phyloP scores from a whole-genome alignment of 306 rosid species.

The Cucurbita moschata region DNA sequence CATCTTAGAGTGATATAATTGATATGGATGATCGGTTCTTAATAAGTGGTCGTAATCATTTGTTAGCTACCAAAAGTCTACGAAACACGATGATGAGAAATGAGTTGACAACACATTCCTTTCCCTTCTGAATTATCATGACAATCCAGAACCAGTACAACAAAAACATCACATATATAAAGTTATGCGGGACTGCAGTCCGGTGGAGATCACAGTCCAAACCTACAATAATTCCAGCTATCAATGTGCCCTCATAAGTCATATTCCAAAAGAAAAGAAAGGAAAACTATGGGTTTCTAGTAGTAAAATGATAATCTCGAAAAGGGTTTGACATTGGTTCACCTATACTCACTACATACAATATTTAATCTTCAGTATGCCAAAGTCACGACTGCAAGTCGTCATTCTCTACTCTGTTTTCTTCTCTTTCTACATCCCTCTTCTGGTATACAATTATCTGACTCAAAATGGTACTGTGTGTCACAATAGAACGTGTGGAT shows the following conservation, averaged over 20 bases:
- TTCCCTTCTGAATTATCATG: neutral
- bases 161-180: neutral
- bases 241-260: neutral
- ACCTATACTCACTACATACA: neutral
- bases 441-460: slow-evolving; percentile 64
- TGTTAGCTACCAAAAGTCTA: neutral
- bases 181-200: neutral
- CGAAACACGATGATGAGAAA: neutral
- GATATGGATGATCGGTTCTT: neutral
- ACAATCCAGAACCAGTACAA: neutral
- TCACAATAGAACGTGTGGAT: slow-evolving; percentile 54
- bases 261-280: neutral
- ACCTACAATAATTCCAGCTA: neutral
- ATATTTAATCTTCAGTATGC: neutral
- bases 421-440: slow-evolving; percentile 53
- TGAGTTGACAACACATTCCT: neutral
- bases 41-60: neutral
- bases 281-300: neutral
- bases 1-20: too few species aligned
- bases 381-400: neutral
- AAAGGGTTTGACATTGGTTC: neutral
- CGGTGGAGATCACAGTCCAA: neutral
- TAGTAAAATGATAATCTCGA: neutral
- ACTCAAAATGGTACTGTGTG: slow-evolving; percentile 60
- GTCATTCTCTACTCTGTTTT: slow-evolving; percentile 33